A percentile compares a stretch with the other conserved stretches of the same genome.
Evolutionary conservation across 805 yeast genomes (phyloP).

Genomic region (Candida coquimbonensis): DNA sequence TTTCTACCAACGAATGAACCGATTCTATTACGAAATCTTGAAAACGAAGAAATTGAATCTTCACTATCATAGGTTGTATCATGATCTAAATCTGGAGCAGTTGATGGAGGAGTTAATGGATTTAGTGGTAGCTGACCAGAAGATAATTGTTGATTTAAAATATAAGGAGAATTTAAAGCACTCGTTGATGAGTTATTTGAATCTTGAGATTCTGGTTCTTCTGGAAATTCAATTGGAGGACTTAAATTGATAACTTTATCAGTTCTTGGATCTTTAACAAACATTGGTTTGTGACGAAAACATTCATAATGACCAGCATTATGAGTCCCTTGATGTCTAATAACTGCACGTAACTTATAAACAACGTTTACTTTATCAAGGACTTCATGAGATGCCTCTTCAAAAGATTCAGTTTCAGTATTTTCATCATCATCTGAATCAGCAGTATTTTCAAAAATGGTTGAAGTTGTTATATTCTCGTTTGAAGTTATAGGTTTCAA

Average conservation of each 20-base stretch:
- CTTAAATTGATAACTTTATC: conserved; percentile 24
- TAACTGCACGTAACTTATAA: conserved; percentile 62
- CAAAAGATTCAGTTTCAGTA: conserved; percentile 19
- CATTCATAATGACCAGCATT: conserved; percentile 88
- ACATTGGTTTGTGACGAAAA: conserved; percentile 66
- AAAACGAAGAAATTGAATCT: conserved; percentile 13
- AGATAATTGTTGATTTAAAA: neutral
- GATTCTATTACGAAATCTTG: conserved; percentile 3
- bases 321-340: conserved; percentile 86
- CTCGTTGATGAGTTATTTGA: neutral
- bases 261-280: conserved; percentile 24
- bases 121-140: neutral
- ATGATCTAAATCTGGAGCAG: conserved; percentile 11
- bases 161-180: neutral
- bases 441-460: conserved; percentile 11
- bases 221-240: conserved; percentile 21
- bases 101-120: conserved; percentile 7
- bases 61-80: conserved; percentile 18
- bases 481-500: neutral
- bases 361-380: conserved; percentile 28
- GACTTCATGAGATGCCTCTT: conserved; percentile 18
- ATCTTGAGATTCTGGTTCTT: conserved; percentile 1
- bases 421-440: conserved; percentile 18
- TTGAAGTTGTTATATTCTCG: neutral
- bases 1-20: conserved; percentile 6